Conservation (phyloP, 139 green algal species). For the Diplosphaera chodatii region DNA sequence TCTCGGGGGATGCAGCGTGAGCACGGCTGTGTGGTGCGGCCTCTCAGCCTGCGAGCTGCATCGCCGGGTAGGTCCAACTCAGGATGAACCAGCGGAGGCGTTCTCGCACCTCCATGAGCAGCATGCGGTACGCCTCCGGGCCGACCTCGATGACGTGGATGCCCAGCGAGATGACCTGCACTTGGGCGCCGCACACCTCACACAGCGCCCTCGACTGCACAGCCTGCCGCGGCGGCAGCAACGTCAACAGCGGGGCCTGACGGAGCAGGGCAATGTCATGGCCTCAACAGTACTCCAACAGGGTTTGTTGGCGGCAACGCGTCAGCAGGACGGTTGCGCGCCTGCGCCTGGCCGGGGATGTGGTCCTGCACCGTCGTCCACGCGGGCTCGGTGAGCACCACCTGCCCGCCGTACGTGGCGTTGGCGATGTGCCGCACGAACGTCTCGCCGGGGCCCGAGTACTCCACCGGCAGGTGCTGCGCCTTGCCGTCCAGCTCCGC, state of each 20-base stretch:
- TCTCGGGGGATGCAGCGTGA: too few species aligned
- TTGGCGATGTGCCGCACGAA: slow-evolving; percentile 38
- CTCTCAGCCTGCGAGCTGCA: too few species aligned
- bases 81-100: too few species aligned
- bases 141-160: slow-evolving; percentile 46
- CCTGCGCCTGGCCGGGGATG: slow-evolving; percentile 35
- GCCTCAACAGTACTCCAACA: too few species aligned
- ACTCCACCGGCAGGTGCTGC: slow-evolving; percentile 18
- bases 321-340: background rate
- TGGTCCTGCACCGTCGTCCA: slow-evolving; percentile 65
- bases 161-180: slow-evolving; percentile 61
- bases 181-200: too few species aligned
- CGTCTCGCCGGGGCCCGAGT: slow-evolving; percentile 40
- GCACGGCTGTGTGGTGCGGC: too few species aligned
- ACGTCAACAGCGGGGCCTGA: too few species aligned
- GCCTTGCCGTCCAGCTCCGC: background rate
- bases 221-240: too few species aligned
- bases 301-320: too few species aligned
- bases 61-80: too few species aligned
- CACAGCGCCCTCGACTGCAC: too few species aligned
- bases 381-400: slow-evolving; percentile 63
- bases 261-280: too few species aligned
- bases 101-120: slow-evolving; percentile 67
- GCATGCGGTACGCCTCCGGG: slow-evolving; percentile 23
- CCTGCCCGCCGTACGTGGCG: slow-evolving; percentile 42